phyloP scores from a whole-genome alignment of 495 filamentous ascomycete genomes.

The Aspergillus diversus region DNA sequence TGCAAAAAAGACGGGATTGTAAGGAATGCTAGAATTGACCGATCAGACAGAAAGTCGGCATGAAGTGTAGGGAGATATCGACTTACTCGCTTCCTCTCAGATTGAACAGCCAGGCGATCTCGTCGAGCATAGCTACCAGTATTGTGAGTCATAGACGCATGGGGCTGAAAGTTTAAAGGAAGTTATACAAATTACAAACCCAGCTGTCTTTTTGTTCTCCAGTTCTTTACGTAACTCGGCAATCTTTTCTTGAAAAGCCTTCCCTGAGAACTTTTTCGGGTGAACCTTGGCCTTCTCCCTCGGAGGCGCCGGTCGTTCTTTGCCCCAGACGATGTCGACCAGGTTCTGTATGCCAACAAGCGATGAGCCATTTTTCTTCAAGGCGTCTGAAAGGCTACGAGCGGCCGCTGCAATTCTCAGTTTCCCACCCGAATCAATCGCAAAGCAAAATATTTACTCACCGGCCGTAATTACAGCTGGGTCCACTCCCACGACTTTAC shows the following conservation, averaged over 20 bases:
- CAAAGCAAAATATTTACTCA: constrained; percentile 31
- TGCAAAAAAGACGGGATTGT: constrained; percentile 99
- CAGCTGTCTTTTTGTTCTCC: constrained; percentile 85
- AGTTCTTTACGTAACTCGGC: constrained; percentile 87
- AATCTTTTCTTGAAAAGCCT: constrained; percentile 81
- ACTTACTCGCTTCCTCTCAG: constrained; percentile 86
- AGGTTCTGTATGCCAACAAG: constrained; percentile 80
- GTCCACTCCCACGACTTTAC: constrained; percentile 90
- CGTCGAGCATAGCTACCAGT: constrained; percentile 78
- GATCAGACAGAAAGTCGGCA: not conserved
- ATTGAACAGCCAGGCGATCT: constrained; percentile 98
- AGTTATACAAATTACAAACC: constrained; percentile 77
- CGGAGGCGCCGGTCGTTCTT: constrained; percentile 71
- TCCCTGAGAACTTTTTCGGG: constrained; percentile 75
- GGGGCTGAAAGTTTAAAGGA: not conserved
- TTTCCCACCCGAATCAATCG: constrained; percentile 19
- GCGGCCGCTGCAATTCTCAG: constrained; percentile 60
- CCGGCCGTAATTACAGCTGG: constrained; percentile 83
- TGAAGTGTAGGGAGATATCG: not conserved
- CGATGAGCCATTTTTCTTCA: constrained; percentile 80
- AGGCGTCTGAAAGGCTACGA: constrained; percentile 81
- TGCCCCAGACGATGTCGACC: constrained; percentile 85
- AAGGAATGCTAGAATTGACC: constrained; percentile 70
- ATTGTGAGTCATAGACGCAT: constrained; percentile 25
- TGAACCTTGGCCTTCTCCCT: constrained; percentile 75